Evolutionary conservation across 331 rosid genomes (phyloP), one percentile per base, ranked within the genome.

Genomic region (Dryas integrifolia): DNA sequence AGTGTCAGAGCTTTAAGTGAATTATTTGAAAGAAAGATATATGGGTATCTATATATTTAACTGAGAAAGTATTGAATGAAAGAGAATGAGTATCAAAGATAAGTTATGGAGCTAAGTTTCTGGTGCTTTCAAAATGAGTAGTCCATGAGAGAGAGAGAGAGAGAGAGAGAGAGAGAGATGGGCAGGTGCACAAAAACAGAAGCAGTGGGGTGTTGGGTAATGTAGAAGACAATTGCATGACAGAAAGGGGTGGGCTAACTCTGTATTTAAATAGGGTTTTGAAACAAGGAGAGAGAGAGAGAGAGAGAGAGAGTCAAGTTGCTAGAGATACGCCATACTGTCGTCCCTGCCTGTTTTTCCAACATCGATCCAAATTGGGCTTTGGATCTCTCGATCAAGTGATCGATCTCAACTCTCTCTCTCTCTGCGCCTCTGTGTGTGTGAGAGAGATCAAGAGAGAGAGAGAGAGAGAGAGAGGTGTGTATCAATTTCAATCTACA

Each of bases 211-310:
- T 72, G 61, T 55, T 76, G 77, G 78, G 67, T 73, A 79, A 66
- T 64, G 67, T 65, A 26, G 80, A 76, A 76, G 65, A 72, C 79
- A 76, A 82, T 55, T 76, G 90, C 87, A 81, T 83, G 85, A 86
- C 82, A 81, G 73, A 69, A 83, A 72, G 74, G 65, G 72, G 78
- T 47, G 65, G 80, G 50, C 61, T 52, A 16, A 38, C 73, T 77
- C 75, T 57, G 63, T 73, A 73, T 79, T 81, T 86, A 86, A 72
- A 86, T 76, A 76, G 72, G 62, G 69, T n/a, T 9, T 48, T 50
- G 5, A 47, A 58, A 30, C 35, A 30, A 21, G 24, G 26, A 66
- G 9, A 48, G 45, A 72, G 61, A 45, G 51, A 69, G 72, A 60
- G 46, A 47, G 68, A 61, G 52, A 49, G 70, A 69, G 52, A 77